These are phyloP conservation scores for Geotrichum phurueaensis DNA, from an alignment of 1,139 yeast species.

Conservation along the genomic window DNA sequence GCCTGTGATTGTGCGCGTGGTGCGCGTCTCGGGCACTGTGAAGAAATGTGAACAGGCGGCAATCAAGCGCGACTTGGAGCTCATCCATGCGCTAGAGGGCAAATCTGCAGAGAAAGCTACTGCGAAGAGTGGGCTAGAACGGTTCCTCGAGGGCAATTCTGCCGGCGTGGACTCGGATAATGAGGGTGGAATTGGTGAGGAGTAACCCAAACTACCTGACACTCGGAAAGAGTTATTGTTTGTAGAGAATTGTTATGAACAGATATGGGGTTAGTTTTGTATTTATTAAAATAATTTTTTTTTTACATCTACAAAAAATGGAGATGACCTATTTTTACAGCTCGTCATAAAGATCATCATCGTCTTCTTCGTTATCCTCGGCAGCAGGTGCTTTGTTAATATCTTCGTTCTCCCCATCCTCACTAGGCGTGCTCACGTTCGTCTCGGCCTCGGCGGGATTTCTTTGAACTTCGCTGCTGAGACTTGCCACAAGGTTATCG, in stretches of 20 bases:
- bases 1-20: slow-evolving; percentile 53
- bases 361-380: slow-evolving; percentile 2
- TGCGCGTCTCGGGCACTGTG: slow-evolving; percentile 81
- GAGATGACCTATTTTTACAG: neutral
- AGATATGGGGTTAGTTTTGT: neutral
- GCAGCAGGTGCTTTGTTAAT: neutral
- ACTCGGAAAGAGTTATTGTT: neutral
- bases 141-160: neutral
- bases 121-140: neutral
- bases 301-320: neutral
- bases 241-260: neutral
- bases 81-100: neutral
- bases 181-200: neutral
- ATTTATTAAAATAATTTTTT: neutral
- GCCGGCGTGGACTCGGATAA: neutral
- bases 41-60: slow-evolving; percentile 69
- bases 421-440: slow-evolving; percentile 19
- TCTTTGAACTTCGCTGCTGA: slow-evolving; percentile 22
- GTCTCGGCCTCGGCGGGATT: slow-evolving; percentile 16
- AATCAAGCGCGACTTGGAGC: slow-evolving; percentile 22
- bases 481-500: slow-evolving; percentile 46
- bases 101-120: neutral
- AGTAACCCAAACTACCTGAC: neutral
- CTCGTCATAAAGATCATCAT: slow-evolving; percentile 9
- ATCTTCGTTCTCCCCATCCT: slow-evolving; percentile 18